phyloP scores from a whole-genome alignment of 2,329 filamentous ascomycete species.

The Beauveria sp. region DNA sequence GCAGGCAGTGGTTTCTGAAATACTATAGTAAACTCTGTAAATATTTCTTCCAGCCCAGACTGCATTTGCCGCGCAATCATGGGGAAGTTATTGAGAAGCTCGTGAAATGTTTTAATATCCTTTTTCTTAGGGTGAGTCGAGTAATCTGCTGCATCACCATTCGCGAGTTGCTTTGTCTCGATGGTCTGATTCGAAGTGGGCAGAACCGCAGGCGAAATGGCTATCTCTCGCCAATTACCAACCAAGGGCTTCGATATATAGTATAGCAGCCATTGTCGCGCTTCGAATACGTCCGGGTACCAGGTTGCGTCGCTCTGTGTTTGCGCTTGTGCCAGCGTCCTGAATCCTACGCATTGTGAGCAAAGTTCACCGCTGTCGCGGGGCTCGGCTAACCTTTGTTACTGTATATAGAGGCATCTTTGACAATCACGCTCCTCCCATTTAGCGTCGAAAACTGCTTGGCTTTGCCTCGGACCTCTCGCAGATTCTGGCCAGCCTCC shows the following conservation, averaged over 20 bases:
- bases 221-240: constrained; percentile 71
- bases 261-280: constrained; percentile 92
- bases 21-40: constrained; percentile 79
- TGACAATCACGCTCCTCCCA: constrained; percentile 86
- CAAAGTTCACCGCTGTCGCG: neutral
- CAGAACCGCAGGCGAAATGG: constrained; percentile 59
- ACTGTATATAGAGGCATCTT: constrained; percentile 86
- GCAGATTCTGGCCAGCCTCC: constrained; percentile 55
- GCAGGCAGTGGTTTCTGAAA: constrained; percentile 79
- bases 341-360: constrained; percentile 61
- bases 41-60: constrained; percentile 77
- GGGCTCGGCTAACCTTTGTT: constrained; percentile 69
- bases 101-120: constrained; percentile 83
- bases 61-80: constrained; percentile 97
- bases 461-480: constrained; percentile 85
- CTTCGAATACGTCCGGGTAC: constrained; percentile 82
- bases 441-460: constrained; percentile 92
- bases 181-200: constrained; percentile 34
- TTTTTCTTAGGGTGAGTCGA: constrained; percentile 57
- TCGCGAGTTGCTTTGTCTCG: constrained; percentile 29
- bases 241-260: constrained; percentile 87
- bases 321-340: constrained; percentile 81
- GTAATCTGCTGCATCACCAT: constrained; percentile 34
- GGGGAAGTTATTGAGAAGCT: constrained; percentile 84
- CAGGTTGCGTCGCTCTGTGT: constrained; percentile 77